These are phyloP conservation scores for Cenchrus americanus DNA, from an alignment of 176 grass and related monocot genomes.

Conservation along the genomic window DNA sequence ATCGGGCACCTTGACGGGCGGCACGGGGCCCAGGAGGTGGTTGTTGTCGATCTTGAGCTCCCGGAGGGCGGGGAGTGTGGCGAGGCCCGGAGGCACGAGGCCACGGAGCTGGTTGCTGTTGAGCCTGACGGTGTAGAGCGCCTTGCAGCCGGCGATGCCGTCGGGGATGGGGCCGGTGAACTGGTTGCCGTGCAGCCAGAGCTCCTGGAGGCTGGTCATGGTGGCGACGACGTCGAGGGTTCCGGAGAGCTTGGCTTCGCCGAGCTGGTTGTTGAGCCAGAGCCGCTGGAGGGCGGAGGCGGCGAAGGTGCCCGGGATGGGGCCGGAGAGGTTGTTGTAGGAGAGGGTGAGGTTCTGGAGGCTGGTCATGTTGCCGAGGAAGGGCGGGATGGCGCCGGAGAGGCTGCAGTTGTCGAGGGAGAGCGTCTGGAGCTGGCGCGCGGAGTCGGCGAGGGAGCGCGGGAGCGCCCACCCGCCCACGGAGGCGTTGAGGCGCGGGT, in stretches of 20 bases:
- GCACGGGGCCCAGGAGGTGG: constrained; percentile 67
- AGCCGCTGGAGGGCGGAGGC: constrained; percentile 56
- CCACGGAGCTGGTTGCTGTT: constrained; percentile 84
- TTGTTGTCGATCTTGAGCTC: constrained; percentile 79
- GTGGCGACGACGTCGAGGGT: constrained; percentile 57
- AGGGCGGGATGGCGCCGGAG: constrained; percentile 54
- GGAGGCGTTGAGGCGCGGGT: constrained; percentile 63
- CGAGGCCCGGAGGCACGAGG: constrained; percentile 51
- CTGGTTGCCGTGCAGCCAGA: constrained; percentile 89
- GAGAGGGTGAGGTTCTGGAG: constrained; percentile 62
- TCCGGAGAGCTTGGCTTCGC: constrained; percentile 49
- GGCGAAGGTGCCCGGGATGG: constrained; percentile 49
- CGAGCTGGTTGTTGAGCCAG: constrained; percentile 88
- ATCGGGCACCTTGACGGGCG: constrained; percentile 50
- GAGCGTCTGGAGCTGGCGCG: constrained; percentile 55
- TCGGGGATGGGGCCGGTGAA: constrained; percentile 73
- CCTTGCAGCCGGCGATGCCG: constrained; percentile 51
- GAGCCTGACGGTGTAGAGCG: constrained; percentile 50
- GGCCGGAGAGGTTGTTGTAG: constrained; percentile 72
- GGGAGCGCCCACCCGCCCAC: constrained; percentile 60
- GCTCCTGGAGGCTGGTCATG: constrained; percentile 53
- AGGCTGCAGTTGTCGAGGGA: constrained; percentile 53
- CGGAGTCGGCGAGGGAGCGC: constrained; percentile 10
- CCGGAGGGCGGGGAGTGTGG: constrained; percentile 42
- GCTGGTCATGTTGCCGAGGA: constrained; percentile 49